phyloP scores from a whole-genome alignment of 177 flowering plant genomes.

The Telopea speciosissima region DNA sequence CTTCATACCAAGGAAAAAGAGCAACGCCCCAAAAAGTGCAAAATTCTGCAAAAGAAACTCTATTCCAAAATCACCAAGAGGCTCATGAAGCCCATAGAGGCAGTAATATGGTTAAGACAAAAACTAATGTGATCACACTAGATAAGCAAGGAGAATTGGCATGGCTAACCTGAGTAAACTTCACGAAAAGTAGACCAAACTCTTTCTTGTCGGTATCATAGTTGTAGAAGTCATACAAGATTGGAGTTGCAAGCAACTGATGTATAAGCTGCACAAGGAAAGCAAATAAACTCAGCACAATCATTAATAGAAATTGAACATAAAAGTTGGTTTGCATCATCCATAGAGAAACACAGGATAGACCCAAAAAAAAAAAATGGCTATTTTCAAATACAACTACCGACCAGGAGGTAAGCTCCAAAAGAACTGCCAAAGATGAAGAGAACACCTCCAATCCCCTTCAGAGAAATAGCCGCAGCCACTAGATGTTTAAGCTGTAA shows the following conservation, averaged over 20 bases:
- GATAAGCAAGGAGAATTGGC: too few relatives aligned
- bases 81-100: background rate
- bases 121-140: too few relatives aligned
- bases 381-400: background rate
- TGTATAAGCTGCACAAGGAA: constrained; percentile 32
- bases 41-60: constrained; percentile 31
- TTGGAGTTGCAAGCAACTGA: constrained; percentile 33
- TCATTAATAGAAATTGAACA: background rate
- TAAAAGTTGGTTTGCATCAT: too few relatives aligned
- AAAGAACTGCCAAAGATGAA: constrained; percentile 53
- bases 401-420: constrained; percentile 61
- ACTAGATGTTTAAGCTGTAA: constrained; percentile 47
- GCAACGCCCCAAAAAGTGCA: constrained; percentile 65
- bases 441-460: constrained; percentile 59
- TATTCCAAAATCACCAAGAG: background rate
- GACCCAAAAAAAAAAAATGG: background rate
- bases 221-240: constrained; percentile 48
- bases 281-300: background rate
- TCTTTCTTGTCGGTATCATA: constrained; percentile 34
- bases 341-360: background rate
- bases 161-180: constrained; percentile 35
- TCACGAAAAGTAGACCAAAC: constrained; percentile 26
- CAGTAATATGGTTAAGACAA: too few relatives aligned
- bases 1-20: constrained; percentile 72
- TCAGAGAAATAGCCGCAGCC: constrained; percentile 39